A percentile compares a stretch with the other conserved stretches of the same genome.
phyloP scores from a whole-genome alignment of 257 asterid genomes.

The Jasminum sambac region DNA sequence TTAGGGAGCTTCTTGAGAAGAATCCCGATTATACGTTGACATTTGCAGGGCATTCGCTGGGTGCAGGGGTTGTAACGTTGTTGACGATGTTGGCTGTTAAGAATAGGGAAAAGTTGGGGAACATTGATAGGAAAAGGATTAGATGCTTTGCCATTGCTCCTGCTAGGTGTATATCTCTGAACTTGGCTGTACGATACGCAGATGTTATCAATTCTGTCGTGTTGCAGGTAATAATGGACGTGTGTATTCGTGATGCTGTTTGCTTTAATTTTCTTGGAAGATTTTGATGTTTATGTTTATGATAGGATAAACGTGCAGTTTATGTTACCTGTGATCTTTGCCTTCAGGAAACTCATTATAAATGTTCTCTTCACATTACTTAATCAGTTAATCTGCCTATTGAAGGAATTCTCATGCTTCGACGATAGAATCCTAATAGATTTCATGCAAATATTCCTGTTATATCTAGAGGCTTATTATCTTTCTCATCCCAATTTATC shows the following conservation, averaged over 20 bases:
- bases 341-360: background rate
- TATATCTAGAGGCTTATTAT: background rate
- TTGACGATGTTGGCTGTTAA: conserved; percentile 77
- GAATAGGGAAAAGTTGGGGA: conserved; percentile 69
- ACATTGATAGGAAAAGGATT: conserved; percentile 72
- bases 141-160: conserved; percentile 97
- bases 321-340: background rate
- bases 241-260: background rate
- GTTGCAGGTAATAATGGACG: conserved; percentile 67
- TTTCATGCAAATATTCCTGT: background rate
- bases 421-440: background rate
- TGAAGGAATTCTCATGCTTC: background rate
- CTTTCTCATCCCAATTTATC: background rate
- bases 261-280: conserved; percentile 5
- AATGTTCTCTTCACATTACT: background rate
- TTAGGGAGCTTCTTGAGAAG: conserved; percentile 58
- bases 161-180: conserved; percentile 87
- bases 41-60: conserved; percentile 90
- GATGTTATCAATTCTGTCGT: conserved; percentile 91
- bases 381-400: background rate
- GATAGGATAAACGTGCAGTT: background rate
- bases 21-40: conserved; percentile 68
- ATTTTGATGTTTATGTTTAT: background rate
- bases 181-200: conserved; percentile 93
- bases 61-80: conserved; percentile 91